phyloP scores from a whole-genome alignment of 805 yeast genomes.

The Zygosaccharomyces bailii region DNA sequence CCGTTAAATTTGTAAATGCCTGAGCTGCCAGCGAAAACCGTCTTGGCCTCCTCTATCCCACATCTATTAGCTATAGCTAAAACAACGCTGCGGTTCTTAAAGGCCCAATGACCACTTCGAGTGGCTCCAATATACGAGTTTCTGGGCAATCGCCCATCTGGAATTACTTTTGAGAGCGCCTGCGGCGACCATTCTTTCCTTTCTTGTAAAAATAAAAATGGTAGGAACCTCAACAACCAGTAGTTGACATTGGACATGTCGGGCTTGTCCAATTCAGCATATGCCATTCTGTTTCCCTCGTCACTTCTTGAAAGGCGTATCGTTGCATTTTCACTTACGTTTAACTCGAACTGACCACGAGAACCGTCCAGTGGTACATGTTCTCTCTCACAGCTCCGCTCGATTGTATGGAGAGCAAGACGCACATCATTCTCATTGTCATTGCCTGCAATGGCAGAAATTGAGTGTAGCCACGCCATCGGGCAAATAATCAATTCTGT shows the following conservation, averaged over 20 bases:
- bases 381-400: constrained; percentile 13
- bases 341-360: constrained; percentile 25
- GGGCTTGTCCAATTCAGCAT: constrained; percentile 38
- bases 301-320: constrained; percentile 13
- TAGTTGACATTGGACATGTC: constrained; percentile 55
- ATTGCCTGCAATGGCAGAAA: constrained; percentile 36
- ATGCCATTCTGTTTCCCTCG: constrained; percentile 10
- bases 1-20: constrained; percentile 55
- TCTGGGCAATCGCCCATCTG: constrained; percentile 1
- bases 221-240: constrained; percentile 72
- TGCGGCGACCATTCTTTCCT: constrained; percentile 23
- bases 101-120: constrained; percentile 26
- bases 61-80: constrained; percentile 64
- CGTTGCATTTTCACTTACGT: constrained; percentile 19
- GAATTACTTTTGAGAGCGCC: constrained; percentile 8
- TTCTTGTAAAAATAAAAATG: constrained; percentile 45
- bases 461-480: constrained; percentile 76
- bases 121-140: constrained; percentile 26
- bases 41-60: constrained; percentile 64
- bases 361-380: constrained; percentile 27
- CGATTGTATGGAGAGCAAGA: constrained; percentile 13
- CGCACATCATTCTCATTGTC: constrained; percentile 17
- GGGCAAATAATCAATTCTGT: constrained; percentile 67
- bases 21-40: constrained; percentile 64
- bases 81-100: constrained; percentile 31